phyloP scores from a whole-genome alignment of 805 yeast genomes.

The Cyberlindnera euphorbiiphila region DNA sequence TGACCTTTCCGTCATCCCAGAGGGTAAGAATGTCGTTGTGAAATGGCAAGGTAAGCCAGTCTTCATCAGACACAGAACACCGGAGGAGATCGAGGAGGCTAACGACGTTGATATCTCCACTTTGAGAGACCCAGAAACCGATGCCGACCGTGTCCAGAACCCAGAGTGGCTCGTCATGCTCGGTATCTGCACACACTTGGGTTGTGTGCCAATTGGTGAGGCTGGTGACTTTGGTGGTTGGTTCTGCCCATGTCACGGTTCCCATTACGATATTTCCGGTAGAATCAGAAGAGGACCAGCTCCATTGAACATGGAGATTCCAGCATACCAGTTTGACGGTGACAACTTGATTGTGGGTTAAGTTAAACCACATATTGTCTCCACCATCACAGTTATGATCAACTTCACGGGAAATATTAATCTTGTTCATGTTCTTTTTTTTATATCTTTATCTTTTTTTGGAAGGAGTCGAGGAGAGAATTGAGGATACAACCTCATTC shows the following conservation, averaged over 20 bases:
- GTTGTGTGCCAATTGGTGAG: conserved; percentile 99
- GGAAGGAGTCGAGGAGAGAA: neutral
- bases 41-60: conserved; percentile 99
- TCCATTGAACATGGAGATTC: conserved; percentile 96
- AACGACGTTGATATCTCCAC: conserved; percentile 68
- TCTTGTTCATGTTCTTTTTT: conserved; percentile 8
- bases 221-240: conserved; percentile 99
- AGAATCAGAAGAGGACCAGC: conserved; percentile 99
- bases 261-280: conserved; percentile 99
- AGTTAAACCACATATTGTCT: neutral
- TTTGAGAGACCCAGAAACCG: conserved; percentile 93
- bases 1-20: conserved; percentile 87
- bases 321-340: conserved; percentile 82
- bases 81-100: conserved; percentile 91
- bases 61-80: conserved; percentile 97
- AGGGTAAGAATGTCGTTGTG: conserved; percentile 95
- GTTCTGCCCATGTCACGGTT: conserved; percentile 99
- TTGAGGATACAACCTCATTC: neutral
- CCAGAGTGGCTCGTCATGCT: conserved; percentile 99
- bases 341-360: conserved; percentile 89
- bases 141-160: conserved; percentile 88
- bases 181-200: conserved; percentile 99
- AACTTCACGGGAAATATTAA: conserved; percentile 5
- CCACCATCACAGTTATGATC: neutral
- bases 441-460: neutral